Evolutionary conservation across 2,329 filamentous ascomycete genomes (phyloP), one percentile per base, ranked within the genome.

Genomic region (Bipolaris oryzae): DNA sequence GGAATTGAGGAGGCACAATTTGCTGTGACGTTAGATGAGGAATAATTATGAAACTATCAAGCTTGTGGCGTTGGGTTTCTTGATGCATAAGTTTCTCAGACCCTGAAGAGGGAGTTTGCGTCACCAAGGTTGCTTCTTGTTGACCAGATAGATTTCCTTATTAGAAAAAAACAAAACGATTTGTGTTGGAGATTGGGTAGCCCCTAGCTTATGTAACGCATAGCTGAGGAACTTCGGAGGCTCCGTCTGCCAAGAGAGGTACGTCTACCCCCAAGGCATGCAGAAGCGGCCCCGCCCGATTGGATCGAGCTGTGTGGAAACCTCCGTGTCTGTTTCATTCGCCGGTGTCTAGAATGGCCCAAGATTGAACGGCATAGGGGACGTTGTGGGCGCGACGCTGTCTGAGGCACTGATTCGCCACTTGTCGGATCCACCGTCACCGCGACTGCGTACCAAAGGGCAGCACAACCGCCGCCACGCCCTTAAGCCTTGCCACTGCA

Each of bases 1-100:
- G 75, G 77, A 2, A 50, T 71, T 25, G 60, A 64, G n/a, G 49
- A 50, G n/a, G 28, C 33, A 3, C 5, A 55, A 18, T 58, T 63
- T 43, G 35, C 38, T 28, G 42, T 62, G 18, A 57, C 48, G 5
- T 31, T 47, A 15, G 38, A 57, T 13, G 48, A 42, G 18, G 15
- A 69, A n/a, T n/a, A 9, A 3, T 16, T 21, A 13, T 28, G 10
- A 9, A 18, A 11, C 21, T 13, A 3, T 18, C 23, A 28, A 28
- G 15, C 10, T 43, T 18, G 10, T n/a, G 39, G 21, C 21, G 39
- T 3, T n/a, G 23, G 38, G 21, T 5, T 15, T 7, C 20, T 23
- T 15, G 38, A 41, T 7, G 20, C 20, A 42, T 25, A 25, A 5
- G 23, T 25, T 42, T 38, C n/a, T 16, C 28, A 31, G 35, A 16